These are phyloP conservation scores for Dicorynia guianensis DNA, from an alignment of 306 rosid genomes.

Conservation along the genomic window DNA sequence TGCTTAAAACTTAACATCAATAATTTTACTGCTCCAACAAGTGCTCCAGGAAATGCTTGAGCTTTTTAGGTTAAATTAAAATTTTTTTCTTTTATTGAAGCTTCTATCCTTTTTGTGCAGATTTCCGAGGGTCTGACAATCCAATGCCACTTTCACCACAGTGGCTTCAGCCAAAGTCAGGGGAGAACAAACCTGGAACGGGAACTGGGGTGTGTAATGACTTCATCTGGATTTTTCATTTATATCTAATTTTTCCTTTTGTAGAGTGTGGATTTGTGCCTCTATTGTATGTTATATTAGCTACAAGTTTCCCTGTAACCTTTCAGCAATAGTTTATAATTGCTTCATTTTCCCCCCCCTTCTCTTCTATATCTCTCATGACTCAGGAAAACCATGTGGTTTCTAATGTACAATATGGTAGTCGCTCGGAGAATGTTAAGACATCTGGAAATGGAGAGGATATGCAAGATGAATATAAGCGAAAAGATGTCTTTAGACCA, in stretches of 20 bases:
- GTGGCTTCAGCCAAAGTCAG: slow-evolving; percentile 92
- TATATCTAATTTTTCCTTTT: background rate
- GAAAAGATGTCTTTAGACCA: slow-evolving; percentile 88
- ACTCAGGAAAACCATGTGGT: slow-evolving; percentile 62
- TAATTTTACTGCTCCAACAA: background rate
- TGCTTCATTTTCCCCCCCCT: no score
- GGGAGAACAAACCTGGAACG: slow-evolving; percentile 79
- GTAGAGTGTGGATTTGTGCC: slow-evolving; percentile 10
- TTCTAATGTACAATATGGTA: slow-evolving; percentile 55
- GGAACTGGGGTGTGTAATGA: slow-evolving; percentile 65
- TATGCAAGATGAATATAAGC: slow-evolving; percentile 60
- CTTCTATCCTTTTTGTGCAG: slow-evolving; percentile 53
- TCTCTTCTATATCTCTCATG: slow-evolving; percentile 13
- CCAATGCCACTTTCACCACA: slow-evolving; percentile 91
- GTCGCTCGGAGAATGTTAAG: slow-evolving; percentile 56
- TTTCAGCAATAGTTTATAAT: slow-evolving; percentile 10
- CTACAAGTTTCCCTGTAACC: background rate
- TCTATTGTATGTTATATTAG: background rate
- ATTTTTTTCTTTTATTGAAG: background rate
- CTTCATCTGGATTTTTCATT: slow-evolving; percentile 23
- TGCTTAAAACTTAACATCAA: background rate
- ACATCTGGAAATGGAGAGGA: slow-evolving; percentile 70
- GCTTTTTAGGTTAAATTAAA: no score
- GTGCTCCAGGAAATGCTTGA: background rate
- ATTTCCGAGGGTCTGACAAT: slow-evolving; percentile 75